Base-by-base conservation (phyloP, 371 early-diverging fungal species). In the Entomophthora muscae region DNA sequence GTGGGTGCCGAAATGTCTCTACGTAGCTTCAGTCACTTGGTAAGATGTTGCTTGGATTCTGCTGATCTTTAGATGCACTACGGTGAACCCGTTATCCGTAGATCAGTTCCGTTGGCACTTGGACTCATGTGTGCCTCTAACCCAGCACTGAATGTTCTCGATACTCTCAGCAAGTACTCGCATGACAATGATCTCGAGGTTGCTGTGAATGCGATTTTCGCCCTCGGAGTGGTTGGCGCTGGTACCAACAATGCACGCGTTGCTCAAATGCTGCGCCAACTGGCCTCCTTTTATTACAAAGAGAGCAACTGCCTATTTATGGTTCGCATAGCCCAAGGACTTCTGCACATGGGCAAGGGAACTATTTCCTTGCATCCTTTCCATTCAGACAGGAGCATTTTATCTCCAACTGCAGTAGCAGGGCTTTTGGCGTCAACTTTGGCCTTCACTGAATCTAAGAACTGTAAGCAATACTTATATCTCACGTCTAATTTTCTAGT, bases 181-280 rank as follows among this genome's bases (percentile, higher is more conserved):
- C 98, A 98, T 76, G 97, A 95, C 74, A 89, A 89, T 65, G 98
- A 98, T 71, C 72, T 78, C 30, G 89, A 93, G 33, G 96, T 97
- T 23, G 93, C 99, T 26, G 72, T 89, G 58, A 93, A 91, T 69
- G 93, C 99, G 27, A 89, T 99, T 54, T 90, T 98, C 75, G 95
- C 98, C 30, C 91, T 99, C 89, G 99, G 99, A 58, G 72, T 98
- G 59, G 91, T 99, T 22, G 98, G 98, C 33, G 98, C 98, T 1
- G 99, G 99, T 61, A 98, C 98, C n/a, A 98, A 98, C 78, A 98
- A 98, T 73, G 95, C 99, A 1, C 85, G 98, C 51, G 78, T 99
- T 51, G 94, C 93, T 31, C 94, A 97, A 74, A 93, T 98, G 84
- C 75, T 99, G 63, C 81, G 99, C 63, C 93, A 95, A 69, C 79